phyloP scores from a whole-genome alignment of 164 flowering plant genomes.

The Kalanchoe fedtschenkoi region DNA sequence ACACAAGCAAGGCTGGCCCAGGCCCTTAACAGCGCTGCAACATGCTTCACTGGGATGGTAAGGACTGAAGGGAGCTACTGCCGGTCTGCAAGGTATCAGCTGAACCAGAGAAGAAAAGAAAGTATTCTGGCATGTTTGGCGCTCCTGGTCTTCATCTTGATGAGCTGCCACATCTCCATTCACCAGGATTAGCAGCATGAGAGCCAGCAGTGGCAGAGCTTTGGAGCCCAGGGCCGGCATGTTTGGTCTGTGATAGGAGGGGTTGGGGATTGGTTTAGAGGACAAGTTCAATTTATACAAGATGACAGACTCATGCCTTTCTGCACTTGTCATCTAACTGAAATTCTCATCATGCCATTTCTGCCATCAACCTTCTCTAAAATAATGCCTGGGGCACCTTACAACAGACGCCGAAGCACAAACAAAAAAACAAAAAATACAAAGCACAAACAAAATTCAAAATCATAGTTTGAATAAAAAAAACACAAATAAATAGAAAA shows the following conservation, averaged over 20 bases:
- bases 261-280: background rate
- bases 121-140: conserved; percentile 42
- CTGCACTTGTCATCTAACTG: conserved; percentile 23
- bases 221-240: conserved; percentile 18
- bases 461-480: no score
- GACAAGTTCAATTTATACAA: conserved; percentile 9
- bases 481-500: no score
- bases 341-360: conserved; percentile 12
- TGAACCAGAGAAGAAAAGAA: conserved; percentile 72
- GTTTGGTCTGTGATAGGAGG: background rate
- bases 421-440: no score
- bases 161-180: conserved; percentile 17
- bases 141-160: background rate
- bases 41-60: conserved; percentile 67
- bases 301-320: conserved; percentile 10
- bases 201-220: conserved; percentile 13
- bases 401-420: no score
- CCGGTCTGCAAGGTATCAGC: conserved; percentile 76
- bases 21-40: conserved; percentile 49
- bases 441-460: no score
- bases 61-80: conserved; percentile 68
- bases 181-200: conserved; percentile 20
- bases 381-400: background rate
- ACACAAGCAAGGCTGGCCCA: conserved; percentile 84
- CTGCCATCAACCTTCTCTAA: conserved; percentile 9